These are phyloP conservation scores for Moesziomyces antarcticus DNA, from an alignment of 1,284 basidiomycete species.

Conservation along the genomic window DNA sequence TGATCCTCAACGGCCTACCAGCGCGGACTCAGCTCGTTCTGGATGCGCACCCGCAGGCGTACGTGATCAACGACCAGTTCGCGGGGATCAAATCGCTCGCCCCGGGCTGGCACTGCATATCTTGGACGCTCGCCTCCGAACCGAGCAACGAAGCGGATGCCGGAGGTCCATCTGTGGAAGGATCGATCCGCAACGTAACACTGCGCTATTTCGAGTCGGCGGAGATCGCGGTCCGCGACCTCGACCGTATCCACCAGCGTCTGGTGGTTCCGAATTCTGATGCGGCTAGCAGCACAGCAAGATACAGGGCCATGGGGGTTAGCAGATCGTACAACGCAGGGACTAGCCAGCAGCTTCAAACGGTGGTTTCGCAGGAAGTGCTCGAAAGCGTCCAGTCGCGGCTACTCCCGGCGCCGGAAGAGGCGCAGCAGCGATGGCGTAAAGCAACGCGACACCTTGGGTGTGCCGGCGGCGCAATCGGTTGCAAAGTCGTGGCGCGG, in stretches of 20 bases:
- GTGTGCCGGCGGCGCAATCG: conserved; percentile 1
- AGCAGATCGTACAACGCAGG: conserved; percentile 7
- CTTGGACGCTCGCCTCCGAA: conserved; percentile 22
- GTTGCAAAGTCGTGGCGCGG: conserved; percentile 20
- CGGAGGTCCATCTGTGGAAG: neutral
- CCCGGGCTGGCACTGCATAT: conserved; percentile 44
- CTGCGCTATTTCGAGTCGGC: conserved; percentile 21
- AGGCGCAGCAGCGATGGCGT: conserved; percentile 13
- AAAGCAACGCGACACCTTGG: conserved; percentile 21
- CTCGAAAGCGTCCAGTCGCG: conserved; percentile 20
- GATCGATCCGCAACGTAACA: conserved; percentile 10
- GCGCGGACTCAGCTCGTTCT: conserved; percentile 24
- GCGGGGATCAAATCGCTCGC: conserved; percentile 37
- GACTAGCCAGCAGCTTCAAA: neutral
- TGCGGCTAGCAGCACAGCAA: neutral
- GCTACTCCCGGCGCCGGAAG: conserved; percentile 20
- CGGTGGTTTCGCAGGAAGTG: conserved; percentile 18
- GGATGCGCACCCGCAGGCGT: conserved; percentile 28
- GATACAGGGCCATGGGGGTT: neutral
- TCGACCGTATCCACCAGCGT: conserved; percentile 20
- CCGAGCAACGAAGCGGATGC: neutral
- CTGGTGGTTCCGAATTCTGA: conserved; percentile 9
- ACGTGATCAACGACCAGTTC: conserved; percentile 35
- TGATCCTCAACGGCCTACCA: conserved; percentile 29
- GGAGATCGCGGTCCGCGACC: conserved; percentile 14